Conservation (phyloP, 73 alveolate genomes). For the Tetrahymena elliotti region DNA sequence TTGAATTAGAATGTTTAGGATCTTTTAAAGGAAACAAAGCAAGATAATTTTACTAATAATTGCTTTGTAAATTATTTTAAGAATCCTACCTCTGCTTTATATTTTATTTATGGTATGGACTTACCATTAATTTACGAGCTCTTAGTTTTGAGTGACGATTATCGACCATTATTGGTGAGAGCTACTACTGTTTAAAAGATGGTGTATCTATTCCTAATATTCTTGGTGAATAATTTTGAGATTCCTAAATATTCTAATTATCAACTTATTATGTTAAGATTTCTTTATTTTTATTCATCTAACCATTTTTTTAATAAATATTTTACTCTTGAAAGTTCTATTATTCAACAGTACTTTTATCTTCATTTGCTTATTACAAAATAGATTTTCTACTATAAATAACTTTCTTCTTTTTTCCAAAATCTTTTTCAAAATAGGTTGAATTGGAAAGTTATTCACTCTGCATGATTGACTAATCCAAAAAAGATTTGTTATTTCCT, state of each 20-base stretch:
- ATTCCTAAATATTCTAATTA: not conserved
- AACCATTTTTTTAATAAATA: not conserved
- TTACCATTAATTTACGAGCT: not conserved
- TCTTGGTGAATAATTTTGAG: not conserved
- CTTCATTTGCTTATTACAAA: too few relatives aligned
- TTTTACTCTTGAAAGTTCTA: not conserved
- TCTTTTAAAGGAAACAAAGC: not conserved
- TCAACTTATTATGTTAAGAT: not conserved
- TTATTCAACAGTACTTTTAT: not conserved
- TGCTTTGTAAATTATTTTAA: not conserved
- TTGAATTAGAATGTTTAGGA: not conserved
- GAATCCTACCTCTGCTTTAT: not conserved
- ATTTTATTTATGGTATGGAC: not conserved
- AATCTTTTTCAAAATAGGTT: not conserved
- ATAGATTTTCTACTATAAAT: not conserved
- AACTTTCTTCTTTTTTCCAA: not conserved
- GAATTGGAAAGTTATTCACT: not conserved
- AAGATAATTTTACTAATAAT: not conserved
- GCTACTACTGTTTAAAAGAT: not conserved
- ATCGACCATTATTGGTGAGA: not conserved
- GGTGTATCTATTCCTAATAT: not conserved
- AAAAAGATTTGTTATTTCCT: not conserved
- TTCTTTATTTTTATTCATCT: not conserved
- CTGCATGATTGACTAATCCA: not conserved
- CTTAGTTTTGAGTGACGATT: not conserved